Evolutionary conservation across 371 early-diverging fungal genomes (phyloP).

Genomic region (Mycotypha africana): DNA sequence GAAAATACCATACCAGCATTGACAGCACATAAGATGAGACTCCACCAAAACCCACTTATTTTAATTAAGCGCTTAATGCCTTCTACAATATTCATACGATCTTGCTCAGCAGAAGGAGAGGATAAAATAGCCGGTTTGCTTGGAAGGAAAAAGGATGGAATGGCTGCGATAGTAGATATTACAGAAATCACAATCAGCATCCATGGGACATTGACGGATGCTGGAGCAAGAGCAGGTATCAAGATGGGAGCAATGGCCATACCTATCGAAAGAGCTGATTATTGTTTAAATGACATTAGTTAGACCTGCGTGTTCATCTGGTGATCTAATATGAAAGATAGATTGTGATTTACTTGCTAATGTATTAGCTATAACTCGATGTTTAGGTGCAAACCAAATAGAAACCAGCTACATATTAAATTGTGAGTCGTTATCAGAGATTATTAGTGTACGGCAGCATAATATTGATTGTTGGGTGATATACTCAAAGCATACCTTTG

Average conservation of each 20-base stretch:
- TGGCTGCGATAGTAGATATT: slow-evolving; percentile 18
- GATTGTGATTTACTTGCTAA: slow-evolving; percentile 4
- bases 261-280: slow-evolving; percentile 12
- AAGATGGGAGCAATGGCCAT: slow-evolving; percentile 12
- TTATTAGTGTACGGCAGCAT: too few relatives aligned
- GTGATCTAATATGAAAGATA: not conserved
- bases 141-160: slow-evolving; percentile 29
- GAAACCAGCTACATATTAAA: slow-evolving; percentile 10
- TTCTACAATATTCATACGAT: slow-evolving; percentile 16
- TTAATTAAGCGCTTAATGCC: slow-evolving; percentile 12
- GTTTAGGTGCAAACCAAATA: slow-evolving; percentile 20
- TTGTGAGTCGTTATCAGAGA: too few relatives aligned
- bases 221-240: slow-evolving; percentile 8
- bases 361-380: slow-evolving; percentile 18
- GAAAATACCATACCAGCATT: slow-evolving; percentile 32
- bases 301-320: not conserved
- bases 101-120: slow-evolving; percentile 19
- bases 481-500: slow-evolving; percentile 20
- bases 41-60: slow-evolving; percentile 17
- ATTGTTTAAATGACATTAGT: not conserved
- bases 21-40: slow-evolving; percentile 13
- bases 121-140: slow-evolving; percentile 20
- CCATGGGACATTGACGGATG: slow-evolving; percentile 2
- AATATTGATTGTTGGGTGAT: not conserved
- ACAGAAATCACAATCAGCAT: slow-evolving; percentile 19